Conservation (phyloP, 331 rosid species). For the Rhamnella rubrinervis region DNA sequence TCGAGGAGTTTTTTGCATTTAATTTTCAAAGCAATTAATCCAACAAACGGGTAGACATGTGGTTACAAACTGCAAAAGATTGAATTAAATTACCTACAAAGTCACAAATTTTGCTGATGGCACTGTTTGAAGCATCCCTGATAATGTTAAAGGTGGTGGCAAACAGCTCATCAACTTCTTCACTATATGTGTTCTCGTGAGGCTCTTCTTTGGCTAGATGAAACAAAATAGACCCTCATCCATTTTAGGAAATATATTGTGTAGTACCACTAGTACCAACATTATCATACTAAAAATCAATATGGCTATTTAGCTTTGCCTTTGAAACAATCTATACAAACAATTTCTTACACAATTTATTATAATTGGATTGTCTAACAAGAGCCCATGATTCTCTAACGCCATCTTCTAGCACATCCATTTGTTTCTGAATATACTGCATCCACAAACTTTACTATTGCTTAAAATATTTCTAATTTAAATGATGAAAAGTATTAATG, state of each 20-base stretch:
- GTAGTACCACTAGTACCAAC: no score
- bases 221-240: slow-evolving; percentile 13
- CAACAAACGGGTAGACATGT: no score
- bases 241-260: not conserved
- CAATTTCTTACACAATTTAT: slow-evolving; percentile 27
- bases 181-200: slow-evolving; percentile 23
- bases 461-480: no score
- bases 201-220: slow-evolving; percentile 32
- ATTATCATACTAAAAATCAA: not conserved
- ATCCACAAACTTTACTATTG: slow-evolving; percentile 8
- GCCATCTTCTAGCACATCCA: slow-evolving; percentile 43
- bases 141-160: slow-evolving; percentile 48
- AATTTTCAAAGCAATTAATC: no score
- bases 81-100: slow-evolving; percentile 35
- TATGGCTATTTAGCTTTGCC: no score
- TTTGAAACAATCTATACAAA: no score
- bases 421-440: slow-evolving; percentile 58
- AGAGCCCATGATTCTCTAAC: slow-evolving; percentile 50
- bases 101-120: slow-evolving; percentile 46
- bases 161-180: slow-evolving; percentile 52
- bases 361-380: slow-evolving; percentile 25
- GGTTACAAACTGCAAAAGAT: not conserved
- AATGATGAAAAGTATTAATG: no score
- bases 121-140: slow-evolving; percentile 34
- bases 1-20: no score